Conservation (phyloP, 2,329 filamentous ascomycete genomes). For the Claviceps monticola region DNA sequence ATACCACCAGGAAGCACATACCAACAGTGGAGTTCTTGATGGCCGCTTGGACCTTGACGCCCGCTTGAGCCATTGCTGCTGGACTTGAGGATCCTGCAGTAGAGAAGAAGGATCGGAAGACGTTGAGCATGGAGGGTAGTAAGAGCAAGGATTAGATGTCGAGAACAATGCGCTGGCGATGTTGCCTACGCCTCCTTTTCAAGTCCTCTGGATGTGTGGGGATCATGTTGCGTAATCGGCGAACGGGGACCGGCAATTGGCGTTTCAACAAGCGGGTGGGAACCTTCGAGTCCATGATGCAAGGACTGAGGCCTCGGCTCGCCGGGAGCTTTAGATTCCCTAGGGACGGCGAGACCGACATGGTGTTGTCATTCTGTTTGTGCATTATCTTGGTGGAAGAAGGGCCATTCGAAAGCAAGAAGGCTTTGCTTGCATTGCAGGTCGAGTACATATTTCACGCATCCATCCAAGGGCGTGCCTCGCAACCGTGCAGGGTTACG, state of each 20-base stretch:
- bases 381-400: not conserved
- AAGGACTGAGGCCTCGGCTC: not conserved
- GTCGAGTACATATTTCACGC: no score
- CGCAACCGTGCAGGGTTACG: no score
- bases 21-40: conserved; percentile 82
- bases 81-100: conserved; percentile 31
- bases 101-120: conserved; percentile 60
- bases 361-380: not conserved
- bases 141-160: not conserved
- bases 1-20: conserved; percentile 25
- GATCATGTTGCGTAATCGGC: no score
- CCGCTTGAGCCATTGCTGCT: conserved; percentile 67
- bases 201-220: no score
- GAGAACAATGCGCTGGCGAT: not conserved
- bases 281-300: conserved; percentile 1
- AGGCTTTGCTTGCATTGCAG: no score
- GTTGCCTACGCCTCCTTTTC: no score
- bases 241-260: no score
- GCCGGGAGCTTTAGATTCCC: not conserved
- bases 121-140: conserved; percentile 35
- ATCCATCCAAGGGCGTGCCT: no score
- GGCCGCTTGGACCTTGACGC: conserved; percentile 69
- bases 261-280: no score
- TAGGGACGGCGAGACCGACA: not conserved
- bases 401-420: no score